A percentile compares a stretch with the other conserved stretches of the same genome.
Conservation (phyloP, 768 basidiomycete species). For the Daedaleopsis sinensis region DNA sequence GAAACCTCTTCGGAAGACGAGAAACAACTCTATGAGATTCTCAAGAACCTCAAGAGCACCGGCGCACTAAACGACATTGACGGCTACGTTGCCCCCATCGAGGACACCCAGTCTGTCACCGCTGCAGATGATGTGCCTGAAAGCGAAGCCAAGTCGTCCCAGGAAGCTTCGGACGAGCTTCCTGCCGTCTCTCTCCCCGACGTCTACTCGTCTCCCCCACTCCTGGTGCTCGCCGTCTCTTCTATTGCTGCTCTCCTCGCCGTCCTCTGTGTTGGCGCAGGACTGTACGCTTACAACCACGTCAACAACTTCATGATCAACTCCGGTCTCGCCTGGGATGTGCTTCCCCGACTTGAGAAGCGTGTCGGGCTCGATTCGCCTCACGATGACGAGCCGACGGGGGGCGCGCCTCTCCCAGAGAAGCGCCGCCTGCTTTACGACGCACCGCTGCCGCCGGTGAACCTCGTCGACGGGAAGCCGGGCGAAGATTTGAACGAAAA, state of each 20-base stretch:
- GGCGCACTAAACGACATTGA: constrained; percentile 26
- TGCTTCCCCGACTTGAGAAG: constrained; percentile 25
- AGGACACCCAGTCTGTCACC: not conserved
- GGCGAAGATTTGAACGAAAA: constrained; percentile 9
- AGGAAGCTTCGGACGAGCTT: not conserved
- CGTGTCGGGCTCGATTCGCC: constrained; percentile 13
- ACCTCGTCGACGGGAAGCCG: constrained; percentile 1
- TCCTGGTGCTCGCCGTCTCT: constrained; percentile 24
- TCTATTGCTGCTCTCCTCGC: constrained; percentile 23
- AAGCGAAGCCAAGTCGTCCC: not conserved
- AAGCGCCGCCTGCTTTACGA: constrained; percentile 20
- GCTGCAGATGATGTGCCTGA: not conserved
- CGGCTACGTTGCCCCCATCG: constrained; percentile 14
- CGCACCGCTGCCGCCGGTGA: constrained; percentile 8
- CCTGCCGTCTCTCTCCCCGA: constrained; percentile 2
- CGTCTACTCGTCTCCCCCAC: constrained; percentile 6
- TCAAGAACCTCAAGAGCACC: constrained; percentile 15
- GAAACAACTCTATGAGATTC: constrained; percentile 28
- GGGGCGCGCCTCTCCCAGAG: constrained; percentile 9
- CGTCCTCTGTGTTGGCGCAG: constrained; percentile 26
- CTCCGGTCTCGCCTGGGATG: constrained; percentile 24
- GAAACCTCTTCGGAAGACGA: constrained; percentile 29
- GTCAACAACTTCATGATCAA: constrained; percentile 14
- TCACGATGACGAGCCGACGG: constrained; percentile 14
- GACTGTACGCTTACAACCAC: constrained; percentile 25